Conservation (phyloP, 1,284 basidiomycete species). For the Volvariella volvacea region DNA sequence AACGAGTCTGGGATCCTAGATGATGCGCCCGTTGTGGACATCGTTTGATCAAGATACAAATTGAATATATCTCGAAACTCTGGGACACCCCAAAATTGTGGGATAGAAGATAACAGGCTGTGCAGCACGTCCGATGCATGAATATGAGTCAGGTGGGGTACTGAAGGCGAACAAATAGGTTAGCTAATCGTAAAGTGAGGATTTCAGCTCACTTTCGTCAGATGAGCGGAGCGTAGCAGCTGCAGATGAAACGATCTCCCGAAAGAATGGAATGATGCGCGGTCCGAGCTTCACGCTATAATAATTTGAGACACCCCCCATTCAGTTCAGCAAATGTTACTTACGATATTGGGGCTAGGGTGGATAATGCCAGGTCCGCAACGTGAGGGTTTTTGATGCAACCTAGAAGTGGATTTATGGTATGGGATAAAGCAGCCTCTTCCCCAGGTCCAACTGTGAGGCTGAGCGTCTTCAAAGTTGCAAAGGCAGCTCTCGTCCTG, state of each 20-base stretch:
- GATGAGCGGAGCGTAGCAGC: slow-evolving; percentile 41
- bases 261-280: slow-evolving; percentile 79
- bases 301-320: slow-evolving; percentile 7
- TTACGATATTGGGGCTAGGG: slow-evolving; percentile 58
- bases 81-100: slow-evolving; percentile 63
- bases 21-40: slow-evolving; percentile 19
- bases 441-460: slow-evolving; percentile 57
- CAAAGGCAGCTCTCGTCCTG: slow-evolving; percentile 42
- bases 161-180: not conserved
- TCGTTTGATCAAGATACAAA: slow-evolving; percentile 44
- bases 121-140: slow-evolving; percentile 44
- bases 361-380: slow-evolving; percentile 38
- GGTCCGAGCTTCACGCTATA: slow-evolving; percentile 73
- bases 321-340: slow-evolving; percentile 16
- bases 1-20: slow-evolving; percentile 24
- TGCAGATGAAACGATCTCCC: slow-evolving; percentile 59
- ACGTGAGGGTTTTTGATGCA: slow-evolving; percentile 33
- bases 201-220: slow-evolving; percentile 24
- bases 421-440: slow-evolving; percentile 52
- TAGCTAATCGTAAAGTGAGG: slow-evolving; percentile 1
- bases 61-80: slow-evolving; percentile 53
- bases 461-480: slow-evolving; percentile 54
- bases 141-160: slow-evolving; percentile 1
- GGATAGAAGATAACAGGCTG: slow-evolving; percentile 52
- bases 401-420: slow-evolving; percentile 52